Base-by-base conservation (phyloP, 1,139 yeast genomes). In the Suhomyces chickasaworum region DNA sequence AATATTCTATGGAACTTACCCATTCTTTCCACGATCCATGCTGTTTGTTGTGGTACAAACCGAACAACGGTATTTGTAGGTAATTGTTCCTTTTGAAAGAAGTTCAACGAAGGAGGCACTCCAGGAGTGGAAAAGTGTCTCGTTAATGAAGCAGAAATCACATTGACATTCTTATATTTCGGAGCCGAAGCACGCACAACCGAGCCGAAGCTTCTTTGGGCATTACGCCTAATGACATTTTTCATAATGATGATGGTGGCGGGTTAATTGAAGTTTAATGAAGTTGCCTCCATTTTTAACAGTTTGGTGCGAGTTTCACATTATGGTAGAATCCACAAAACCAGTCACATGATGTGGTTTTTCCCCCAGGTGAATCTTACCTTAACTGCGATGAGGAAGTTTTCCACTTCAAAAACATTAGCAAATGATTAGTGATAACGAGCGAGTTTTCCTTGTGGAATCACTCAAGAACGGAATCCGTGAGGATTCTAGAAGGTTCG, bases 21-120 rank as follows among this genome's bases (percentile, higher is more conserved):
- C 96, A 89, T 89, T 53, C 96, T 75, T 66, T 89, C 96, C 22
- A 89, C 95, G 17, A 89, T 81, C 91, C 95, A 89, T 3, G 96
- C 96, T 12, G 89, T 85, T 65, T 88, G 95, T 62, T 89, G 96
- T 2, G 96, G 96, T 4, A 89, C 96, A 63, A 89, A 89, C 55
- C 86, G 71, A 37, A 88, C 64, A 1, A 87, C 65, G 1, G 95
- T 88, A 64, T 88, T 88, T 25, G 89, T 69, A 7, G 95, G 95
- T 43, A 86, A 69, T 50, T 79, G 71, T 48, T 82, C 83, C 45
- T 75, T 77, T 63, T 85, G 91, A 66, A 87, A 87, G 64, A 77
- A 87, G 42, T 77, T 81, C 58, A 83, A 44, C 18, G 52, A 23
- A 2, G 49, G 25, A 15, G 52, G 49, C 16, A 36, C 40, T 4